Conservation (phyloP, 306 rosid species). For the Biancaea sappan region DNA sequence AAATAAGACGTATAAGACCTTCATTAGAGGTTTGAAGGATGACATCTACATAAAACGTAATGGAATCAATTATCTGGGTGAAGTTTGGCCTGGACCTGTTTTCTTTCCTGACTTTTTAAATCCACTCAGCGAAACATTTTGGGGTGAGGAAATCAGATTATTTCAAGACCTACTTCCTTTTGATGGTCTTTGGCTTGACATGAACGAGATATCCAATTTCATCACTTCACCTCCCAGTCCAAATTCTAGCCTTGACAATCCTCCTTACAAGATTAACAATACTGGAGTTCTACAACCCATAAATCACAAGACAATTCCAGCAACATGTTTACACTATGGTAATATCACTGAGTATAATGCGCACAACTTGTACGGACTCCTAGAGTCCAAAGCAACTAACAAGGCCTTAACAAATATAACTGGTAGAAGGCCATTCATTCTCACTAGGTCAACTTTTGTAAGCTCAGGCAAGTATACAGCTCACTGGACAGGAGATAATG, state of each 20-base stretch:
- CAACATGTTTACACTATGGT: slow-evolving; percentile 64
- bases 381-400: slow-evolving; percentile 69
- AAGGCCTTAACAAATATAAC: slow-evolving; percentile 54
- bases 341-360: slow-evolving; percentile 72
- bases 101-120: slow-evolving; percentile 78
- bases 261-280: slow-evolving; percentile 77
- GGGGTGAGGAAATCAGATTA: slow-evolving; percentile 71
- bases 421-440: slow-evolving; percentile 86
- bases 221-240: slow-evolving; percentile 55
- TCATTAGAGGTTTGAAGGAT: slow-evolving; percentile 64
- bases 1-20: slow-evolving; percentile 66
- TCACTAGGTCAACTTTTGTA: slow-evolving; percentile 82
- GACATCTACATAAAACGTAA: slow-evolving; percentile 68
- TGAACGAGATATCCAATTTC: slow-evolving; percentile 85
- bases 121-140: slow-evolving; percentile 52
- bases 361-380: slow-evolving; percentile 78
- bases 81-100: slow-evolving; percentile 93
- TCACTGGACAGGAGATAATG: slow-evolving; percentile 96
- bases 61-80: slow-evolving; percentile 69
- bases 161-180: slow-evolving; percentile 60
- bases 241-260: slow-evolving; percentile 68
- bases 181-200: slow-evolving; percentile 91
- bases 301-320: slow-evolving; percentile 57
- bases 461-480: slow-evolving; percentile 90
- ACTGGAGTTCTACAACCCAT: slow-evolving; percentile 45